Percentiles rank a stretch among this genome's conserved stretches.
These are phyloP conservation scores for Fraxinus ornus DNA, from an alignment of 305 asterid genomes.

Conservation along the genomic window DNA sequence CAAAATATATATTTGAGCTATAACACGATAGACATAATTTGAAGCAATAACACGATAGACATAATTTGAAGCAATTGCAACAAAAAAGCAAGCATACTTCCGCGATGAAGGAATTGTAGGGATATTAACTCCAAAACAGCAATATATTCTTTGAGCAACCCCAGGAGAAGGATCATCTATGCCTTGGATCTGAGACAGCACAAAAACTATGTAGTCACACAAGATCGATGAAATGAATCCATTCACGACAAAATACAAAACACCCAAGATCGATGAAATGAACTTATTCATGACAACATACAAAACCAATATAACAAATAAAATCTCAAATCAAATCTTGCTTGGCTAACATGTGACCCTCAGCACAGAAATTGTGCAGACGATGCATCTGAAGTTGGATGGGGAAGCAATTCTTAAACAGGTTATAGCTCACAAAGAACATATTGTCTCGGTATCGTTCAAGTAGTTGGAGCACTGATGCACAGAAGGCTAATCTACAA, in stretches of 20 bases:
- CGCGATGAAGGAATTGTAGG: slow-evolving; percentile 76
- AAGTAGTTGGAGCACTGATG: neutral
- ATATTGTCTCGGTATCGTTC: neutral
- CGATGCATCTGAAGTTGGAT: neutral
- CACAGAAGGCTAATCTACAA: neutral
- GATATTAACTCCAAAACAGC: slow-evolving; percentile 65
- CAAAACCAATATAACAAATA: slow-evolving; percentile 5
- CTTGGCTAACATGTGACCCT: neutral
- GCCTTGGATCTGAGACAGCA: slow-evolving; percentile 55
- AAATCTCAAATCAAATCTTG: neutral
- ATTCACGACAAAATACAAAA: slow-evolving; percentile 5
- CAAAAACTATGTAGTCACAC: slow-evolving; percentile 4
- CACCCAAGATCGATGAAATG: neutral
- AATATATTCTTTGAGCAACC: slow-evolving; percentile 60
- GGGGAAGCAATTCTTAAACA: neutral
- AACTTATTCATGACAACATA: neutral
- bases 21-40: slow-evolving; percentile 18
- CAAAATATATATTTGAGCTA: slow-evolving; percentile 15
- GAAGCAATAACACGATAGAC: slow-evolving; percentile 17
- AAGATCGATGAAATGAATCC: neutral
- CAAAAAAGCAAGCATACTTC: slow-evolving; percentile 47
- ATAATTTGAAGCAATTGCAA: slow-evolving; percentile 14
- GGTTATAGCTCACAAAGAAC: neutral
- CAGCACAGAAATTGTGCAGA: slow-evolving; percentile 1
- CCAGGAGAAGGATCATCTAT: slow-evolving; percentile 52